Conservation (phyloP, 257 asterid species). For the Capsicum baccatum region DNA sequence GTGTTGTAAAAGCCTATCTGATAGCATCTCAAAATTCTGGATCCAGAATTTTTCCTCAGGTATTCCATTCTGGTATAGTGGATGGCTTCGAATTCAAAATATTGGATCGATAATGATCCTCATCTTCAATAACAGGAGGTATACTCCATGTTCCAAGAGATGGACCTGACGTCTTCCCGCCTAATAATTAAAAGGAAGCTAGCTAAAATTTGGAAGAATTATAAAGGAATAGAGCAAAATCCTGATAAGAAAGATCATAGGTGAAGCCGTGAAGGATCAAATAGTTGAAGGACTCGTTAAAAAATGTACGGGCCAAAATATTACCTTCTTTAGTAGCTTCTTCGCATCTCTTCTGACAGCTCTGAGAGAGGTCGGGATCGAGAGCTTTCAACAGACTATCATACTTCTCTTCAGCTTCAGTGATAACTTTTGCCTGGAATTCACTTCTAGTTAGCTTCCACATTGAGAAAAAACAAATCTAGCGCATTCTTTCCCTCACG, state of each 20-base stretch:
- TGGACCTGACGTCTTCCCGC: slow-evolving; percentile 74
- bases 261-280: neutral
- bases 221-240: neutral
- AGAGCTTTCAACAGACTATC: slow-evolving; percentile 54
- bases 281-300: neutral
- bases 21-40: neutral
- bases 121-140: slow-evolving; percentile 75
- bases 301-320: neutral
- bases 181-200: slow-evolving; percentile 39
- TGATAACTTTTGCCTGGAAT: slow-evolving; percentile 67
- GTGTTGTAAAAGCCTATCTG: neutral
- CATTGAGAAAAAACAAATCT: neutral
- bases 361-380: slow-evolving; percentile 58
- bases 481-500: neutral
- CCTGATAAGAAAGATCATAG: neutral
- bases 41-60: neutral
- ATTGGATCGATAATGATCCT: slow-evolving; percentile 53
- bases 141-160: slow-evolving; percentile 90
- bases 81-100: slow-evolving; percentile 38
- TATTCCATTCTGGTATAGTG: neutral
- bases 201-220: neutral
- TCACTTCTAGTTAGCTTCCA: neutral
- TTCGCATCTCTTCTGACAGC: slow-evolving; percentile 79
- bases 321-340: slow-evolving; percentile 94
- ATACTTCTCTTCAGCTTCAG: slow-evolving; percentile 82